Base-by-base conservation (phyloP, 2,329 filamentous ascomycete genomes). In the Westerdykella ornata region DNA sequence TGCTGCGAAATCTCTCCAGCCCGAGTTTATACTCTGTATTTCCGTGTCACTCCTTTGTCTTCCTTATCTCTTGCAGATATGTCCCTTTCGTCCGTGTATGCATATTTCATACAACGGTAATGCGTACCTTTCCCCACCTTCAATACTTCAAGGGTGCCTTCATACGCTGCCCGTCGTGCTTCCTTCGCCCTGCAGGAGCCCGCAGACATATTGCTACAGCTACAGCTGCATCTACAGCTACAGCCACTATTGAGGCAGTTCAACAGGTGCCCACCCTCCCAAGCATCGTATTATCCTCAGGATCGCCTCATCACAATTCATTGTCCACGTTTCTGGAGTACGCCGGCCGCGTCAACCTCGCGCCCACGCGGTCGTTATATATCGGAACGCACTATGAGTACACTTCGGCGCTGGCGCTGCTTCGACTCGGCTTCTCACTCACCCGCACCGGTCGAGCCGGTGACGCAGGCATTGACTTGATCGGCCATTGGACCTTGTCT, bases 331-430 rank as follows among this genome's bases (percentile, higher is more conserved):
- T 88, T 60, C 62, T 84, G 19, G 68, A 73, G 18, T 81, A 88
- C 60, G 81, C 81, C 4, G 60, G 72, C 15, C 74, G 75, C 37
- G 73, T 68, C 0, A 70, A 73, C 1, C 70, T 88, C 16, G 72
- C 77, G 47, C 62, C 69, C 1, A 66, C 62, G 4, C 79, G 76
- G 13, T 80, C 78, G 0, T 73, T 80, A 34, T 89, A 81, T 59
- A 70, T 81, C 32, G 86, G 86, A 49, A 90, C 85, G 0, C 77
- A 77, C 60, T 90, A 85, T 68, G 86, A 92, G 63, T 90, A 90
- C 68, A 79, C 72, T 0, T 76, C 80, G 3, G 74, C 76, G 5
- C 59, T 65, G 3, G 67, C 76, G 1, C 73, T 90, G 0, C 55
- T 72, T 3, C 65, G 67, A 1, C 75, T 84, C 39, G 80, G 81